Base-by-base conservation (phyloP, 2,329 filamentous ascomycete genomes). In the Parafenestella ontariensis region DNA sequence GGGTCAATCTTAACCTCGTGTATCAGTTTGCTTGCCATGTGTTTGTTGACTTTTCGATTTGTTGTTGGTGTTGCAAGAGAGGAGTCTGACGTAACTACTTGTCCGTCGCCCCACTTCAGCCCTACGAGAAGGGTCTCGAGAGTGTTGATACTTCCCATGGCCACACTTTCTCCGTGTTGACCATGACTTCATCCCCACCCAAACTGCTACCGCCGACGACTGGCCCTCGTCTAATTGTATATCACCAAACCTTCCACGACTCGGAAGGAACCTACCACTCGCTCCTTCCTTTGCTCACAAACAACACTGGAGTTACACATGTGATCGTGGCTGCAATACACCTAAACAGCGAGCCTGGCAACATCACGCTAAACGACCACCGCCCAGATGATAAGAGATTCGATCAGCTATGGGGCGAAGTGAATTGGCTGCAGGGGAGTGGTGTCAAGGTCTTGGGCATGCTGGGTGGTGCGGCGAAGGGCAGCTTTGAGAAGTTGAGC, bases 321-420 rank as follows among this genome's bases (percentile, higher is more conserved):
- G 82, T 96, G 55, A 93, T 96, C 64, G 78, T 97, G 44, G 91
- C 91, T 5, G 92, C 93, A 11, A 86, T 97, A 55, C 93, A 97
- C 76, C 79, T 97, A 64, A 93, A 95, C 73, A 80, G 79, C 31
- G 81, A 83, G 5, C 86, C 90, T 1, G 81, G 81, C 8, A 81
- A 86, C 54, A 83, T 94, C 64, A 91, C 88, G 0, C 84, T 96
- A 60, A 97, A 97, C 74, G 88, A 97, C 76, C 85, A 92, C 70
- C 81, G 82, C 0, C 91, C 91, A 0, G 78, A 84, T n/a, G 78
- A 90, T 63, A 75, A 85, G 4, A 83, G 86, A 61, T 94, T 89
- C 75, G 79, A 85, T 28, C 85, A 86, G 1, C 81, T 96, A 31
- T 97, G 92, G 92, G 83, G 83, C 20, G 93, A 97, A 74, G 85